phyloP scores from a whole-genome alignment of 2,329 filamentous ascomycete species.

The Bimuria novae-zelandiae region DNA sequence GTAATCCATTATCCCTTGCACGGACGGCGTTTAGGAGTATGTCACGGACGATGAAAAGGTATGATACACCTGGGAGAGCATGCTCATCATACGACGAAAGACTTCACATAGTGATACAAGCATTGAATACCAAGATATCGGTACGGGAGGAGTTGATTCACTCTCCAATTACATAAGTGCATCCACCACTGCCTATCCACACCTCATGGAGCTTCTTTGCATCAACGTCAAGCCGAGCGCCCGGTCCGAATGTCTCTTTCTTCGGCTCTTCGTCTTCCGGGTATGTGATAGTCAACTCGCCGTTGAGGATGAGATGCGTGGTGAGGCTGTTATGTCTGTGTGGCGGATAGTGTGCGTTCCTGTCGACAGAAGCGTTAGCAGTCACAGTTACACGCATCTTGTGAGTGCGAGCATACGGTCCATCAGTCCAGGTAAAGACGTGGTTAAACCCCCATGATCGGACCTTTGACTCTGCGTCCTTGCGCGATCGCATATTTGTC shows the following conservation, averaged over 20 bases:
- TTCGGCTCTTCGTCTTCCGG: slow-evolving; percentile 60
- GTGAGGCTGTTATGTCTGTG: slow-evolving; percentile 68
- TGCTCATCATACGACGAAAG: no score
- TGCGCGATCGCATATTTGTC: slow-evolving; percentile 44
- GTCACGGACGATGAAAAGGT: neutral
- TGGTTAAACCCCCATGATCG: slow-evolving; percentile 70
- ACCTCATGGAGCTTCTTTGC: slow-evolving; percentile 69
- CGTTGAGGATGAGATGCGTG: slow-evolving; percentile 70
- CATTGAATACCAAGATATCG: no score
- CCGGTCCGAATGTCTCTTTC: slow-evolving; percentile 64
- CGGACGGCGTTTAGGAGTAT: slow-evolving; percentile 9
- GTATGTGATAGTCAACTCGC: slow-evolving; percentile 69
- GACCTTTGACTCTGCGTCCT: slow-evolving; percentile 64
- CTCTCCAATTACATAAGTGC: slow-evolving; percentile 69
- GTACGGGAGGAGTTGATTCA: slow-evolving; percentile 25
- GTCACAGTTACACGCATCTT: neutral
- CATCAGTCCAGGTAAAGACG: slow-evolving; percentile 75
- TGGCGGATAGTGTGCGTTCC: slow-evolving; percentile 70
- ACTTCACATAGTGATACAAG: no score
- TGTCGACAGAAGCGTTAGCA: slow-evolving; percentile 38
- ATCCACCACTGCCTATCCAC: slow-evolving; percentile 68
- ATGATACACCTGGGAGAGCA: neutral
- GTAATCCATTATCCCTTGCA: slow-evolving; percentile 14
- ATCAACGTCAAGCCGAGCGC: slow-evolving; percentile 69
- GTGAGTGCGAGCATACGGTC: slow-evolving; percentile 59